phyloP scores from a whole-genome alignment of 495 filamentous ascomycete species.

The Cercophora sp. region DNA sequence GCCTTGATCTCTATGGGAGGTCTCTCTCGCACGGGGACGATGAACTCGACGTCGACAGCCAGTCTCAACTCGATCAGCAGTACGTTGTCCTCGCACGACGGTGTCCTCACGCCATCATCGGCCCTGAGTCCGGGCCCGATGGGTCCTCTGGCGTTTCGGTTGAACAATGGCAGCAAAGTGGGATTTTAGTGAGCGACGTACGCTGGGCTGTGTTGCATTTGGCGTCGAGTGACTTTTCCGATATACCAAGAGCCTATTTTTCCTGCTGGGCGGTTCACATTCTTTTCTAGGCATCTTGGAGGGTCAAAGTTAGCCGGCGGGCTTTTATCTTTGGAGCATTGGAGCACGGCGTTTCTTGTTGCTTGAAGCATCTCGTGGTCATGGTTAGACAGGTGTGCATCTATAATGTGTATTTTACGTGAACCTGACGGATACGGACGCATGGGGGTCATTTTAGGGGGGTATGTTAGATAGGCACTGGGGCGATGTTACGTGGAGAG shows the following conservation, averaged over 20 bases:
- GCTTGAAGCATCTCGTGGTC: too few relatives aligned
- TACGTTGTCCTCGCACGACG: conserved; percentile 33
- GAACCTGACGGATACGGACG: not conserved
- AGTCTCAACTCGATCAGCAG: conserved; percentile 37
- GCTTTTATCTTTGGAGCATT: too few relatives aligned
- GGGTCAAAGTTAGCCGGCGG: too few relatives aligned
- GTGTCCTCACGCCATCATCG: conserved; percentile 28
- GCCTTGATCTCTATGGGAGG: conserved; percentile 59
- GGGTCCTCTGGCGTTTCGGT: conserved; percentile 21
- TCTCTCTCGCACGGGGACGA: conserved; percentile 41
- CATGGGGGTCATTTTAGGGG: too few relatives aligned
- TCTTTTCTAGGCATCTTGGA: not conserved
- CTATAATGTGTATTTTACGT: conserved; percentile 1
- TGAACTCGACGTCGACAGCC: conserved; percentile 39
- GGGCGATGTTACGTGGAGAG: too few relatives aligned
- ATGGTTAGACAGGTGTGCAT: not conserved
- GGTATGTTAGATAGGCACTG: too few relatives aligned
- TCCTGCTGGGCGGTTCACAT: not conserved
- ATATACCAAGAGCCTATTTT: too few relatives aligned
- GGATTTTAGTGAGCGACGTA: conserved; percentile 19
- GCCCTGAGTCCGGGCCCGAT: conserved; percentile 38
- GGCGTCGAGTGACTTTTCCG: too few relatives aligned
- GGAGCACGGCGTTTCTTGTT: too few relatives aligned
- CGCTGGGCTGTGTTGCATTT: too few relatives aligned
- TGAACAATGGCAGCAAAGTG: conserved; percentile 26